Conservation (phyloP, 345 rosid species). For the Gossypium mustelinum region DNA sequence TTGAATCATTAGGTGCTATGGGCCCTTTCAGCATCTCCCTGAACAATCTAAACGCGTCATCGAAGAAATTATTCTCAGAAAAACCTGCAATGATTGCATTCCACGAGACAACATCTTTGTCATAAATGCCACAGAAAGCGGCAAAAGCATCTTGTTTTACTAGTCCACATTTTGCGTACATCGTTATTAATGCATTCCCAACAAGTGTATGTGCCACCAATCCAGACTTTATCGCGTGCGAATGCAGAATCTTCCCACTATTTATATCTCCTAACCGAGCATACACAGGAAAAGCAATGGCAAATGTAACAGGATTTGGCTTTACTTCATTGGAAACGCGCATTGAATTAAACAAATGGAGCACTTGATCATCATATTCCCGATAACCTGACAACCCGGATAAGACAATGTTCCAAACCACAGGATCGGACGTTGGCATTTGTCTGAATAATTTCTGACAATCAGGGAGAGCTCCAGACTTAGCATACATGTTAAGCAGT, state of each 20-base stretch:
- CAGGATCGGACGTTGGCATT: slow-evolving; percentile 49
- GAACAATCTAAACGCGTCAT: slow-evolving; percentile 53
- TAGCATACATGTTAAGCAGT: slow-evolving; percentile 73
- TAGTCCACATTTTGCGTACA: slow-evolving; percentile 71
- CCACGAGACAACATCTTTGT: slow-evolving; percentile 84
- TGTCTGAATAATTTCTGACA: slow-evolving; percentile 52
- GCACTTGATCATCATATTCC: slow-evolving; percentile 38
- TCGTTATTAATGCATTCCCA: slow-evolving; percentile 70
- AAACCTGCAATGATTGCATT: slow-evolving; percentile 84
- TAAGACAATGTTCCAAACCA: slow-evolving; percentile 74
- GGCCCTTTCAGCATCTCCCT: slow-evolving; percentile 48
- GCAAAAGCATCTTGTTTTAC: slow-evolving; percentile 45
- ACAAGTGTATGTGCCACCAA: slow-evolving; percentile 56
- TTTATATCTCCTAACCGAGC: slow-evolving; percentile 48
- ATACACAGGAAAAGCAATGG: slow-evolving; percentile 64
- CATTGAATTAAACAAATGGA: slow-evolving; percentile 52
- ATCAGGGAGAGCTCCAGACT: slow-evolving; percentile 52
- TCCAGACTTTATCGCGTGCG: slow-evolving; percentile 51
- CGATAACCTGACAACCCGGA: slow-evolving; percentile 55
- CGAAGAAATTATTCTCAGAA: slow-evolving; percentile 57
- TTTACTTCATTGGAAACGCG: slow-evolving; percentile 33
- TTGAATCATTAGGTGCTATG: slow-evolving; percentile 51
- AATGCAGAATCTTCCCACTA: slow-evolving; percentile 54
- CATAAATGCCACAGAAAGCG: slow-evolving; percentile 48
- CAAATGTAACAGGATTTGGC: slow-evolving; percentile 59